Evolutionary conservation across 116 monocot species (phyloP), one percentile per base, ranked within the genome.

Genomic region (Dioscorea cayenensis): DNA sequence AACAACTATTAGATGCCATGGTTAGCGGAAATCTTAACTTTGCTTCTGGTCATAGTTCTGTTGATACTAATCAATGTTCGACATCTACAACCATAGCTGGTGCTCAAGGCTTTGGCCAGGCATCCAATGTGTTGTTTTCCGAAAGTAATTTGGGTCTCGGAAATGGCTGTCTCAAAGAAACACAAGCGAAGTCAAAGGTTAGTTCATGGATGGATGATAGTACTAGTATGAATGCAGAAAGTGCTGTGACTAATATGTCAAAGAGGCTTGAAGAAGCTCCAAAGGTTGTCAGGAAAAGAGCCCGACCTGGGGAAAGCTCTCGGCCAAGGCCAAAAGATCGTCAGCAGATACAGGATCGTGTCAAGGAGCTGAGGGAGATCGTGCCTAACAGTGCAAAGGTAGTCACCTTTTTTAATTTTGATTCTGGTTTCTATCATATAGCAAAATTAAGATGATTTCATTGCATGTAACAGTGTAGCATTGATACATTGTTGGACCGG

Each of bases 341-440:
- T 36, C 97, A 97, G 62, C 86, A 85, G 71, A 97, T 97, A 37
- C 97, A 97, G 73, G 97, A 97, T 79, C 93, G 93, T 68, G 86
- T 97, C 7, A 97, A 97, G 74, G 97, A 97, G 72, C 64, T 97
- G 19, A 80, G 97, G 3, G 90, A 97, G 66, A 90, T 97, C 65
- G 97, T 97, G 60, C 97, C 97, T 16, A 90, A 90, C 78, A 70
- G 90, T 61, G 75, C 89, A 60, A 97, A 97, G 93, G 97, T 97
- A 73, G 22, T 16, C 5, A 55, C 16, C 16, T n/a, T 55, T 55
- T 16, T 18, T 2, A 1, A 5, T 55, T 55, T 16, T 18, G 4
- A 55, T 55, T 14, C n/a, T 16, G 16, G 16, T 28, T 62, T 18
- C 21, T 62, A 9, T 23, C 20, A 21, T 62, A 6, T 62, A 21